Conservation (phyloP, 805 yeast species). For the Yamadazyma insecticola region DNA sequence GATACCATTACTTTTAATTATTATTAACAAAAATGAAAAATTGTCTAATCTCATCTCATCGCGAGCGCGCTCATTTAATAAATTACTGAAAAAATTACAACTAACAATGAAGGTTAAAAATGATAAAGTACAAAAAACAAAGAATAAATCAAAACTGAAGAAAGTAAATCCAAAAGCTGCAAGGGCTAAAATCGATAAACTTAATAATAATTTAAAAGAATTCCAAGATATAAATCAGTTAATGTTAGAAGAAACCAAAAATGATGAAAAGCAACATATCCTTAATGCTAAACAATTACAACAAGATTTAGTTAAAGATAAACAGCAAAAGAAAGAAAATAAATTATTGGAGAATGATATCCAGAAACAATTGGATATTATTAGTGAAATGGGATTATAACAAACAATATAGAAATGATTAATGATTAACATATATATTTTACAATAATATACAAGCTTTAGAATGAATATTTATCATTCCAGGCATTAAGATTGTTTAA, state of each 20-base stretch:
- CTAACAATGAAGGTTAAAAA: not conserved
- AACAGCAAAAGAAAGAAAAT: slow-evolving; percentile 20
- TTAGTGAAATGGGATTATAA: slow-evolving; percentile 34
- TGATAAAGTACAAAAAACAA: not conserved
- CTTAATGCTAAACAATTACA: slow-evolving; percentile 32
- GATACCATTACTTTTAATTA: slow-evolving; percentile 62
- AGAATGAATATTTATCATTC: slow-evolving; percentile 4
- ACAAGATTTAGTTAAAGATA: slow-evolving; percentile 38
- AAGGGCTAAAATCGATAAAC: slow-evolving; percentile 26
- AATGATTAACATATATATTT: no score
- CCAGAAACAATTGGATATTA: slow-evolving; percentile 42
- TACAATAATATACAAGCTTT: no score
- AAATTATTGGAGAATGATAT: slow-evolving; percentile 39
- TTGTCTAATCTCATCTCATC: slow-evolving; percentile 12
- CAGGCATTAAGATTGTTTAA: slow-evolving; percentile 13
- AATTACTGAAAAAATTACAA: no score
- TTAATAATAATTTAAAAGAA: slow-evolving; percentile 24
- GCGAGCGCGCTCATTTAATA: no score
- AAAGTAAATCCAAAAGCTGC: slow-evolving; percentile 26
- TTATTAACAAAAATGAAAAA: slow-evolving; percentile 2
- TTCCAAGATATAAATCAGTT: slow-evolving; percentile 18
- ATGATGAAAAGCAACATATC: slow-evolving; percentile 16
- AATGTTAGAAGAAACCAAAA: slow-evolving; percentile 4
- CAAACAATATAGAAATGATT: no score
- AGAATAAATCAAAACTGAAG: slow-evolving; percentile 2